Evolutionary conservation across 192 early-diverging fungal genomes (phyloP).

Genomic region (Backusella morwellensis): DNA sequence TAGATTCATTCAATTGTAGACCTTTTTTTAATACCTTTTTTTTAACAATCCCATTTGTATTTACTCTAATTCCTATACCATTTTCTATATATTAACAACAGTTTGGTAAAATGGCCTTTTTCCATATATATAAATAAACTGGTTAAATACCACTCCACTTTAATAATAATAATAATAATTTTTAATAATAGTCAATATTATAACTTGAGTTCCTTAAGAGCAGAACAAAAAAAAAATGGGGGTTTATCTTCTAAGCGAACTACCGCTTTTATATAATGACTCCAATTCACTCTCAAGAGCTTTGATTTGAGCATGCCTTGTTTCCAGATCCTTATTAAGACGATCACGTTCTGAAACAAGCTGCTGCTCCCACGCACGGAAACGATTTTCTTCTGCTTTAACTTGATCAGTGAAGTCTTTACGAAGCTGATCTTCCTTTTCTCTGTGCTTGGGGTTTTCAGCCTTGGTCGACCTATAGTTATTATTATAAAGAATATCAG

Average conservation of each 20-base stretch:
- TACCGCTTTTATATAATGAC: conserved; percentile 11
- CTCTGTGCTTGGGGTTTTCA: conserved; percentile 93
- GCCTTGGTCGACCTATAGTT: conserved; percentile 61
- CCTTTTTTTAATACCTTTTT: background rate
- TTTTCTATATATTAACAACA: background rate
- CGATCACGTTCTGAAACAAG: conserved; percentile 97
- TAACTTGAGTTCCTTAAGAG: background rate
- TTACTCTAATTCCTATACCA: background rate
- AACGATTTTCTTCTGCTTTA: conserved; percentile 93
- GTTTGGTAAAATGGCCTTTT: background rate
- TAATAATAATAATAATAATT: background rate
- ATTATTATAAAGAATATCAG: background rate
- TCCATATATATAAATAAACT: background rate
- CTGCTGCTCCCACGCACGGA: conserved; percentile 98
- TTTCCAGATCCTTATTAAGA: conserved; percentile 98
- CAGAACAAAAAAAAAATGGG: background rate
- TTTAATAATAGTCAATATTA: background rate
- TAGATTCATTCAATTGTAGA: background rate
- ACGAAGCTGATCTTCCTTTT: conserved; percentile 95
- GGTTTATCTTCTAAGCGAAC: conserved; percentile 5
- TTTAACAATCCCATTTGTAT: background rate
- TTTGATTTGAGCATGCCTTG: conserved; percentile 93
- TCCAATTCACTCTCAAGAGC: conserved; percentile 85
- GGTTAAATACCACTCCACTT: background rate
- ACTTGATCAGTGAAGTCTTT: conserved; percentile 99